Base-by-base conservation (phyloP, 129 eudicot species). In the Helianthus tuberosus region DNA sequence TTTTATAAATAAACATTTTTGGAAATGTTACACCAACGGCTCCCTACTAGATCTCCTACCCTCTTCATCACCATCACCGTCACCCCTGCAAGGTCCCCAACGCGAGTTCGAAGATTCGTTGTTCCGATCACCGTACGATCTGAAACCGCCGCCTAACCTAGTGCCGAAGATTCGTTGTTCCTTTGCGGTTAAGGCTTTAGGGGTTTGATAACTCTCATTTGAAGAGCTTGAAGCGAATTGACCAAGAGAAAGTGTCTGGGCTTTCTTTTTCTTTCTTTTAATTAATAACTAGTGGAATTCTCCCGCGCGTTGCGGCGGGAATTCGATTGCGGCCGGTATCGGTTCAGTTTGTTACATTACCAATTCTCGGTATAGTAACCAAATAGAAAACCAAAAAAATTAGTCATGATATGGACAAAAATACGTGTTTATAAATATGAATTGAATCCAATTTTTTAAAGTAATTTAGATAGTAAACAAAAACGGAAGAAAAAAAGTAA, bases 261-360 rank as follows among this genome's bases (percentile, higher is more conserved):
- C 75, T 77, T 89, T 93, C 82, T 89, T 89, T 82, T 93, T 93
- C 83, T 90, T 93, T 9, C 96, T 72, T 48, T 90, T 93, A n/a
- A n/a, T n/a, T n/a, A n/a, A n/a, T n/a, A n/a, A 20, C 23, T 20
- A 20, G 23, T 20, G 23, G 23, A 20, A 20, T 20, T 20, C 23
- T 20, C 23, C 23, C 23, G 23, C 23, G 23, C 23, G 23, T 20
- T 20, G 23, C 23, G 23, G 23, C 23, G 23, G 23, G 23, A 20
- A 20, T 20, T 20, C 23, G 23, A 20, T 20, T 20, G 23, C 23
- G 23, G 23, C 23, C 23, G 23, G 23, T 20, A 20, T 20, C 0
- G 23, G 23, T 20, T 20, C 23, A 20, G 23, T 20, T 20, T 20
- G 23, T 20, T 20, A 20, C 23, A 0, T 20, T 20, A 20, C 23